These are phyloP conservation scores for Eucalyptus dawsonii DNA, from an alignment of 345 rosid species.

Conservation along the genomic window DNA sequence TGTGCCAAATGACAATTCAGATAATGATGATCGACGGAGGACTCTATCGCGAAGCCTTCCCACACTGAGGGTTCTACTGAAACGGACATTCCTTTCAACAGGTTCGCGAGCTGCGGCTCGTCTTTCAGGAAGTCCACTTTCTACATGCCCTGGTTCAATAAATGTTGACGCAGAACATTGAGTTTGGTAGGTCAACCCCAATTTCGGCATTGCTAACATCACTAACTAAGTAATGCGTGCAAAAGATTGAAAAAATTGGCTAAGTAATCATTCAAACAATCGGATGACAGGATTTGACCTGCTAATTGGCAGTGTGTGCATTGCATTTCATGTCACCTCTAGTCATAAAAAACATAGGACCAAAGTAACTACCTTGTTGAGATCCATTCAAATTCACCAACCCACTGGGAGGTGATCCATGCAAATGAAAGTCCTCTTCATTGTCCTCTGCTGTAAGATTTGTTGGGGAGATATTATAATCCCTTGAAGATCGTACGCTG, in stretches of 20 bases:
- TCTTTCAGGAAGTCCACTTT: slow-evolving; percentile 39
- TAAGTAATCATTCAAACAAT: not conserved
- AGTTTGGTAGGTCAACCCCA: slow-evolving; percentile 10
- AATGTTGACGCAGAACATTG: slow-evolving; percentile 15
- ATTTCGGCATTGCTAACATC: slow-evolving; percentile 9
- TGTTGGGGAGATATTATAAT: slow-evolving; percentile 30
- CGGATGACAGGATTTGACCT: not conserved
- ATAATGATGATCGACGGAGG: slow-evolving; percentile 61
- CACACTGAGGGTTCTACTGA: slow-evolving; percentile 90
- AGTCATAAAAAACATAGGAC: not conserved
- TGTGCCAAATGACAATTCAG: slow-evolving; percentile 49
- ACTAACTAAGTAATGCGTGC: slow-evolving; percentile 8
- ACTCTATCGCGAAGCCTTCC: slow-evolving; percentile 98
- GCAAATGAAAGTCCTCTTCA: slow-evolving; percentile 21
- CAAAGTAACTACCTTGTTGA: slow-evolving; percentile 3
- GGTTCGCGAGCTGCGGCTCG: slow-evolving; percentile 49
- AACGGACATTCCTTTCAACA: slow-evolving; percentile 69
- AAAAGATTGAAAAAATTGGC: slow-evolving; percentile 5
- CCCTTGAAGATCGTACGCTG: slow-evolving; percentile 69
- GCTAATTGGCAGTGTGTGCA: not conserved
- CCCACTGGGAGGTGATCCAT: slow-evolving; percentile 9
- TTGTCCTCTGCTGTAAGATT: slow-evolving; percentile 12
- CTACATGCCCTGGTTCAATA: slow-evolving; percentile 28
- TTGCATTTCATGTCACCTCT: not conserved
- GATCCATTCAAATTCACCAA: slow-evolving; percentile 16